Conservation (phyloP, 208 protist genomes). For the Trypanosoma scelopori region DNA sequence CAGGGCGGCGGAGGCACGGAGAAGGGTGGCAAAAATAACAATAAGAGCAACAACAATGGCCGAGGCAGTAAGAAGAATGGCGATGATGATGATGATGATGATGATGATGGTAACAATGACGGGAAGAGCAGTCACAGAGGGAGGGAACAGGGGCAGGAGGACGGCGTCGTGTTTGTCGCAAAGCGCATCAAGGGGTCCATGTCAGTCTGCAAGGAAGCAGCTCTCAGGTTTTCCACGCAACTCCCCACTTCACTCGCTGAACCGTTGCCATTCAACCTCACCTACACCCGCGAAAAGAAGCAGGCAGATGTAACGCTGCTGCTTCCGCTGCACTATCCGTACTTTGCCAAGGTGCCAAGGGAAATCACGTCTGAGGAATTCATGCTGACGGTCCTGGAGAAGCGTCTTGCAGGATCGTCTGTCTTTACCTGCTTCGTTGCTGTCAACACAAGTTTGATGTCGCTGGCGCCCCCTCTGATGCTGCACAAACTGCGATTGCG, state of each 20-base stretch:
- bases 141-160: neutral
- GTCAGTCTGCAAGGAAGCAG: slow-evolving; percentile 30
- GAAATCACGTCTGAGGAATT: slow-evolving; percentile 35
- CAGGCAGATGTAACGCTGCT: slow-evolving; percentile 1
- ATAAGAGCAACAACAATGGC: neutral
- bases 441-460: slow-evolving; percentile 38
- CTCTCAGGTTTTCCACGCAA: slow-evolving; percentile 28
- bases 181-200: slow-evolving; percentile 43
- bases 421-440: slow-evolving; percentile 51
- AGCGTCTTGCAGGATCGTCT: slow-evolving; percentile 30
- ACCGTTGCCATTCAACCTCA: slow-evolving; percentile 35
- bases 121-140: neutral
- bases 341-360: slow-evolving; percentile 54
- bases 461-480: slow-evolving; percentile 31
- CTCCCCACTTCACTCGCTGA: slow-evolving; percentile 37
- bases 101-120: neutral
- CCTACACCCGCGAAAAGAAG: slow-evolving; percentile 48
- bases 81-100: neutral
- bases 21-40: neutral
- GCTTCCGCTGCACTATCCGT: slow-evolving; percentile 49
- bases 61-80: neutral
- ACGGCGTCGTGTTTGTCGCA: slow-evolving; percentile 20
- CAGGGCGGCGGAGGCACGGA: neutral
- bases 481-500: slow-evolving; percentile 40
- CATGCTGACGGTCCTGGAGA: slow-evolving; percentile 35